Percentiles rank a stretch among this genome's conserved stretches.
Evolutionary conservation across 345 rosid genomes (phyloP).

Genomic region (sweet orange (Citrus sinensis)): DNA sequence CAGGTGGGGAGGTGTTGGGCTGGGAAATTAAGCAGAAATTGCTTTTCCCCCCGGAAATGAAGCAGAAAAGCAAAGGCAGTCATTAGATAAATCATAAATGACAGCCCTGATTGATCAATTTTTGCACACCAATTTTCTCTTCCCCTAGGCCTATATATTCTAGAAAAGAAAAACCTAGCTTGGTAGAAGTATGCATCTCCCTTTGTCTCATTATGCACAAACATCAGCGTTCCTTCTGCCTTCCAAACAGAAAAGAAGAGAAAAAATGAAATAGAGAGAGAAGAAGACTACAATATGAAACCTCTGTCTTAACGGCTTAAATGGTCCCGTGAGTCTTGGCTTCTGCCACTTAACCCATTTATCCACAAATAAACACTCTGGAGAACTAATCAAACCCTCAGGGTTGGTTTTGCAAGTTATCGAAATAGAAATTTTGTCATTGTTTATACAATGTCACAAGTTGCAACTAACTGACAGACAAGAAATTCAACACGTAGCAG

Average conservation of each 20-base stretch:
- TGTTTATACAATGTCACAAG: neutral
- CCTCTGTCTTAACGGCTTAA: neutral
- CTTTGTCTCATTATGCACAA: neutral
- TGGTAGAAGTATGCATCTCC: neutral
- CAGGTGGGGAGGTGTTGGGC: too few species aligned
- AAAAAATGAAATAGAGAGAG: neutral
- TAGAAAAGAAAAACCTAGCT: neutral
- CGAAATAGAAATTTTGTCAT: neutral
- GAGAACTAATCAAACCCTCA: neutral
- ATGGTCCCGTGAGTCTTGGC: neutral
- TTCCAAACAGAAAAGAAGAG: neutral
- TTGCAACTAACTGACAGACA: neutral
- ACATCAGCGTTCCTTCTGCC: neutral
- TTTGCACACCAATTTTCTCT: neutral
- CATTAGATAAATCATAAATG: neutral
- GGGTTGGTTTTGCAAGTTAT: neutral
- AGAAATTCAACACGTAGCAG: neutral
- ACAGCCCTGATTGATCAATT: neutral
- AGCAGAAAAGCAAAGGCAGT: neutral
- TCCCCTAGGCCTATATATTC: neutral
- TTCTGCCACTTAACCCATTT: neutral
- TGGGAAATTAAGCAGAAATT: neutral
- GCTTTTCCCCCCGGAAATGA: too few species aligned
- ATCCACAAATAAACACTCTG: neutral
- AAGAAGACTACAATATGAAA: neutral